Evolutionary conservation across 768 basidiomycete genomes (phyloP), one percentile per base, ranked within the genome.

Genomic region (Polyporus arcularius): DNA sequence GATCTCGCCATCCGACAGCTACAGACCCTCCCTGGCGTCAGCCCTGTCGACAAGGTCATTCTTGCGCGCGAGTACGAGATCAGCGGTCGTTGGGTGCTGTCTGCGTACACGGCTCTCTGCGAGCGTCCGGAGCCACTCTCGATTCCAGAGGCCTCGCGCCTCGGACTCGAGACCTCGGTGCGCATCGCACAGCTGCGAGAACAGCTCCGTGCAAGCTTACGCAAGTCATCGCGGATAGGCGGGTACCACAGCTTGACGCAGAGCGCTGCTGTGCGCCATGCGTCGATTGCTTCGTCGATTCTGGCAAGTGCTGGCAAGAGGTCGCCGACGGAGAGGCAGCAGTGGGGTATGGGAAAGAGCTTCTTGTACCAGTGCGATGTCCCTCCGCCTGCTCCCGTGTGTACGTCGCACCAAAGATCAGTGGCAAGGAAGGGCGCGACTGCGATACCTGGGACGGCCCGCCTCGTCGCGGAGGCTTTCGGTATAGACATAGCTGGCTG

Each of bases 131-230:
- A 74, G 30, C 67, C 78, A 15, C 63, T 80, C 30, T 57, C 69
- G 4, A 62, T 76, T 53, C 71, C 70, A 7, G 83, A 82, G 58
- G 80, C 76, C 18, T 66, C 72, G 53, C 73, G 73, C 38, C 75
- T 84, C 21, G 79, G 81, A 0, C 68, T 75, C 62, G 72, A 76
- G 58, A 76, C 76, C 0, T 68, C 75, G 3, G 59, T 75, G 14
- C 74, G 73, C 14, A 58, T 80, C 39, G 78, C 76, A 31, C 71
- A 70, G 30, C 76, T 77, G 1, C 74, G 78, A 18, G 80, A 81
- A 57, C 60, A 58, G 53, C 48, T 64, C 49, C 50, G 56, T 10
- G 61, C 60, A 35, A 47, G 64, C 7, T 47, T 47, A 4, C 49
- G 49, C 43, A 40, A 28, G n/a, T 46, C 52, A 6, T 31, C 62